A percentile compares a stretch with the other conserved stretches of the same genome.
phyloP scores from a whole-genome alignment of 345 rosid species.

The Pugionium cornutum region DNA sequence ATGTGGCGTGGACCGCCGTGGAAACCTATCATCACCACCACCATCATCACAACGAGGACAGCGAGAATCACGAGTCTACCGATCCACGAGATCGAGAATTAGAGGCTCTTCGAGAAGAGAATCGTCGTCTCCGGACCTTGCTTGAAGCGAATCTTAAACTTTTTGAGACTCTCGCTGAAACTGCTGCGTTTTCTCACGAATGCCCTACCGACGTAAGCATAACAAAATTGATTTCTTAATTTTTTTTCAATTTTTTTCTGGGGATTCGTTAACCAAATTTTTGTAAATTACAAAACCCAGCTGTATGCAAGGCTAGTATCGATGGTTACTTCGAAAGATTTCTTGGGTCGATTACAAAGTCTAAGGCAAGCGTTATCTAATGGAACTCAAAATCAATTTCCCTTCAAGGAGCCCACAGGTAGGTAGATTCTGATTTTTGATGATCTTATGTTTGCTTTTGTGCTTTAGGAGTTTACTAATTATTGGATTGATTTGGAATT shows the following conservation, averaged over 20 bases:
- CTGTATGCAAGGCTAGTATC: constrained; percentile 59
- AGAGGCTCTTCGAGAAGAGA: constrained; percentile 64
- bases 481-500: background rate
- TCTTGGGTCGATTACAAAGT: constrained; percentile 59
- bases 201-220: constrained; percentile 80
- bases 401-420: constrained; percentile 92
- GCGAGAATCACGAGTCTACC: constrained; percentile 23
- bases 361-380: constrained; percentile 49
- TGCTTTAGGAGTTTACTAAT: background rate
- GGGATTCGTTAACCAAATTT: background rate
- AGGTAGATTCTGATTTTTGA: constrained; percentile 36
- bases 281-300: constrained; percentile 38
- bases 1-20: constrained; percentile 82
- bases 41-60: constrained; percentile 27
- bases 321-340: constrained; percentile 69
- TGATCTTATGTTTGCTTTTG: background rate
- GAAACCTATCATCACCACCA: constrained; percentile 65
- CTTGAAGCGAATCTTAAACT: constrained; percentile 75
- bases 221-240: background rate
- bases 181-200: constrained; percentile 58
- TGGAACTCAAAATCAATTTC: constrained; percentile 59
- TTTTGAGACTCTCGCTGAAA: constrained; percentile 64
- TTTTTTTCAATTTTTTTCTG: background rate
- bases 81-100: constrained; percentile 50
- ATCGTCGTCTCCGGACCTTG: constrained; percentile 58